A percentile compares a stretch with the other conserved stretches of the same genome.
Evolutionary conservation across 208 protist genomes (phyloP).

Genomic region (Tritrichomonas foetus): DNA sequence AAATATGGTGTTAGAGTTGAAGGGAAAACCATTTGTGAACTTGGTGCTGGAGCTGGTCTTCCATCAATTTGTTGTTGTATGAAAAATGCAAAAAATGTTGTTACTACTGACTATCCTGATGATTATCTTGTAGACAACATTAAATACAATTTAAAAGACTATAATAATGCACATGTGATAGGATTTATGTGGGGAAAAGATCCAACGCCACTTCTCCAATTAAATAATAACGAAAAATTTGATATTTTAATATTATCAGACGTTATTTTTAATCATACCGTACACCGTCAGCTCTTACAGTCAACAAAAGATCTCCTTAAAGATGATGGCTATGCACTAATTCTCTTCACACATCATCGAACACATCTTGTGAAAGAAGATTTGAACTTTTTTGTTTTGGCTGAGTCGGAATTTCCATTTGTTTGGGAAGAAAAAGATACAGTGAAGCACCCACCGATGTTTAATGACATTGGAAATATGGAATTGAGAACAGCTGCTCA

Average conservation of each 20-base stretch:
- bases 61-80: neutral
- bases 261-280: neutral
- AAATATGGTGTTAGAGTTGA: neutral
- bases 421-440: neutral
- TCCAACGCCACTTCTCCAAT: neutral
- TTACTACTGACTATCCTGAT: neutral
- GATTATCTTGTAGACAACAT: neutral
- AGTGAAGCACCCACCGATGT: neutral
- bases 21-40: neutral
- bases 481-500: neutral
- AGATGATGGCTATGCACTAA: neutral
- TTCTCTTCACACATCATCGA: neutral
- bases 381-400: neutral
- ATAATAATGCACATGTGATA: neutral
- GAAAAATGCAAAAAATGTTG: neutral
- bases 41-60: neutral
- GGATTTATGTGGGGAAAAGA: neutral
- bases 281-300: neutral
- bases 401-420: neutral
- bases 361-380: neutral
- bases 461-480: neutral
- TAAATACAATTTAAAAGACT: neutral
- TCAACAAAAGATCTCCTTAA: neutral
- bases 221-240: conserved; percentile 10
- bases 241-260: conserved; percentile 1